Evolutionary conservation across 257 asterid genomes (phyloP).

Genomic region (Ilex asprella): DNA sequence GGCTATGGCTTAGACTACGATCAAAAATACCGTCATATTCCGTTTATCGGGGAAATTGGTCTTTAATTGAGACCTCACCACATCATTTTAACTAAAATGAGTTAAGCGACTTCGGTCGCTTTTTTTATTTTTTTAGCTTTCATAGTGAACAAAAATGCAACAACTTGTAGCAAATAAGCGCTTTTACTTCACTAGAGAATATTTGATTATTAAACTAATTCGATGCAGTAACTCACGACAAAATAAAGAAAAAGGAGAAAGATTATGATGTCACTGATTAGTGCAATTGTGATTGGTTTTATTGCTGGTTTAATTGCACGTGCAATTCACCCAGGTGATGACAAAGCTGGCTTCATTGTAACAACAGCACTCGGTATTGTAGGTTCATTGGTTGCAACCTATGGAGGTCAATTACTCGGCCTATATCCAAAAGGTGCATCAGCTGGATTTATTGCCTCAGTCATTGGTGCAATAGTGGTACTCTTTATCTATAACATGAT

Average conservation of each 20-base stretch:
- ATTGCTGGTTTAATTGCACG: neutral
- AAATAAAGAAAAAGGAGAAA: neutral
- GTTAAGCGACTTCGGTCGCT: no score
- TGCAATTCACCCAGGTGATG: neutral
- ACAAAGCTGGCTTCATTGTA: neutral
- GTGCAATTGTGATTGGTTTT: neutral
- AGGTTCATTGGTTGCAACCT: neutral
- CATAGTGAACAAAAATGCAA: no score
- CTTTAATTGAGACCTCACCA: neutral
- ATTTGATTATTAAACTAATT: neutral
- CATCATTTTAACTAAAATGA: neutral
- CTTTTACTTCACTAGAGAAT: neutral
- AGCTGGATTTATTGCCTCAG: neutral
- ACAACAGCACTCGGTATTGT: neutral
- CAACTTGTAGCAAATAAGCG: neutral
- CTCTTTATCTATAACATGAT: neutral
- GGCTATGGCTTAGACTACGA: neutral
- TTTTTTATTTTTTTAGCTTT: no score
- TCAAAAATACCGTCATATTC: neutral
- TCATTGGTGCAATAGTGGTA: neutral
- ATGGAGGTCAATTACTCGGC: neutral
- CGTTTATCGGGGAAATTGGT: neutral
- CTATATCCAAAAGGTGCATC: neutral
- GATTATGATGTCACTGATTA: neutral
- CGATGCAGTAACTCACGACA: neutral